Base-by-base conservation (phyloP, 768 basidiomycete species). In the Rhizopogon roseolus region DNA sequence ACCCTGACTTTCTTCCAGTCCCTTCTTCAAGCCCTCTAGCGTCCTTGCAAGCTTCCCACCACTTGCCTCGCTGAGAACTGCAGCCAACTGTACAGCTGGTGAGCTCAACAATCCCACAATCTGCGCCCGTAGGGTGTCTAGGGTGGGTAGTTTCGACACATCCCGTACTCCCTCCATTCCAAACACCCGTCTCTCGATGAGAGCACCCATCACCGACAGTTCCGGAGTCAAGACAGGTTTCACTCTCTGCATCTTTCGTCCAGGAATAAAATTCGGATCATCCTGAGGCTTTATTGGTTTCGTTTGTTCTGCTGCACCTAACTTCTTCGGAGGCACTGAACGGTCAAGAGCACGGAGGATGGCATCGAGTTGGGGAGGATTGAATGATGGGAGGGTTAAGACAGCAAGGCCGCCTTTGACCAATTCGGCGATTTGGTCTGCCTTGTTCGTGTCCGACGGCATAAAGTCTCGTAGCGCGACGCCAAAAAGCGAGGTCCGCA, bases 91-190 rank as follows among this genome's bases (percentile, higher is more conserved):
- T 56, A 80, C 75, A 10, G 81, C 85, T 41, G 90, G 91, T 13
- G 83, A 76, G 54, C 86, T 86, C 56, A 98, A 66, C 70, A 97
- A 57, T 7, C 93, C 94, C 13, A 95, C 86, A 53, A 98, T 78
- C 69, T 96, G 93, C 16, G 85, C 85, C 50, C 88, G 72, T 56
- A 97, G 68, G 2, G 82, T 85, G 38, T 88, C 87, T 62, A 96
- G 69, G 41, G 86, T 81, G 19, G 93, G 94, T 50, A 96, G 70
- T 60, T 83, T 81, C 32, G 85, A 81, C 5, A 93, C 81, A 13
- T 81, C 76, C 64, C 76, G 72, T 52, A 93, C 71, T 5, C 78
- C 77, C 9, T 76, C 69, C 17, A 81, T 76, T 49, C 82, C 73
- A 66, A 94, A 81, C 53, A 90, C 74, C 56, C 79, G 74, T 36